Evolutionary conservation across 2,329 filamentous ascomycete genomes (phyloP).

Genomic region (Pyricularia pennisetigena): DNA sequence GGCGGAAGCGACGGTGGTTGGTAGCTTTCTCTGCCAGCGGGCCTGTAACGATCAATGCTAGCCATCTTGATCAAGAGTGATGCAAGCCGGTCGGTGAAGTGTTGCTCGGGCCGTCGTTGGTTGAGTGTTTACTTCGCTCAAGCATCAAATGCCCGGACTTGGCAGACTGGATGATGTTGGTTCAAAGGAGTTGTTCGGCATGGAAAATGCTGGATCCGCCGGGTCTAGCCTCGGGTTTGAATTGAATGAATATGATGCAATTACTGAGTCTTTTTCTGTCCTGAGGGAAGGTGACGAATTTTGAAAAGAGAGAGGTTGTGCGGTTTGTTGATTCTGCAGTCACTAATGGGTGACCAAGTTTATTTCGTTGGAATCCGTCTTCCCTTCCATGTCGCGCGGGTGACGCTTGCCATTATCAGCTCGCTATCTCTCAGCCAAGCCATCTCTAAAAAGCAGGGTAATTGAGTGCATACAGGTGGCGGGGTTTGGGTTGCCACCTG

Average conservation of each 20-base stretch:
- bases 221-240: neutral
- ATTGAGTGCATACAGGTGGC: neutral
- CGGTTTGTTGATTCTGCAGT: neutral
- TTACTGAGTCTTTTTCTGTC: neutral
- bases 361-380: neutral
- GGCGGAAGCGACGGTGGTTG: constrained; percentile 38
- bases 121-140: neutral
- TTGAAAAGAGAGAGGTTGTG: neutral
- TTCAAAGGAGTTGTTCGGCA: neutral
- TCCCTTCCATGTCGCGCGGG: neutral
- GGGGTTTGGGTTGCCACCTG: neutral
- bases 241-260: neutral
- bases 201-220: neutral
- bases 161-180: neutral
- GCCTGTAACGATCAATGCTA: constrained; percentile 50
- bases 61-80: constrained; percentile 30
- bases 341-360: neutral
- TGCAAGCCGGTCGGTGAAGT: neutral
- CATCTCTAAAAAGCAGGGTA: neutral
- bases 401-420: neutral
- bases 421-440: neutral
- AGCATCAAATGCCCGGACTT: neutral
- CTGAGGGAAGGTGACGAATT: neutral
- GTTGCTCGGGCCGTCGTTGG: constrained; percentile 6
- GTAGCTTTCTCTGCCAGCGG: constrained; percentile 37